phyloP scores from a whole-genome alignment of 2,329 filamentous ascomycete species.

The Amesomyces nigricolor region DNA sequence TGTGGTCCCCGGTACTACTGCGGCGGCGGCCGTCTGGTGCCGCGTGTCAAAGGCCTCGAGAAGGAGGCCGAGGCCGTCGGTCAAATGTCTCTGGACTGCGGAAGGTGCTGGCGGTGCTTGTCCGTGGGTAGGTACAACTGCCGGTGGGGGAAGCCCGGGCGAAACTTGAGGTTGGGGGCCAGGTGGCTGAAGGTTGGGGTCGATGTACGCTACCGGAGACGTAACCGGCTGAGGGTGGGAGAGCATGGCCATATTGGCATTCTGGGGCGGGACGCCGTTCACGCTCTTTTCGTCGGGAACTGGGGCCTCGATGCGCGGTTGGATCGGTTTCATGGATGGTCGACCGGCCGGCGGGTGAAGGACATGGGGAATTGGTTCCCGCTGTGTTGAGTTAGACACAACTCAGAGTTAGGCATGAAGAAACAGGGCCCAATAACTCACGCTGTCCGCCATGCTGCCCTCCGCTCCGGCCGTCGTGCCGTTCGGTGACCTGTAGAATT shows the following conservation, averaged over 20 bases:
- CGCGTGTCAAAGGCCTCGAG: constrained; percentile 37
- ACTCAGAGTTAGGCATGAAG: too few relatives aligned
- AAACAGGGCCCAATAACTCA: constrained; percentile 24
- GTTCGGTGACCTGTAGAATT: constrained; percentile 41
- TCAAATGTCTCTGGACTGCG: constrained; percentile 10
- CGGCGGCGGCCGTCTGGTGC: constrained; percentile 22
- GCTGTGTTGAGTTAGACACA: constrained; percentile 20
- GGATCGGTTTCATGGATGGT: constrained; percentile 17
- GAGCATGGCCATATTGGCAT: constrained; percentile 20
- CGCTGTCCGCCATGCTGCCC: constrained; percentile 47
- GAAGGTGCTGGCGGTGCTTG: background rate
- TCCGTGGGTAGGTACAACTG: constrained; percentile 4
- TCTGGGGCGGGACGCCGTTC: constrained; percentile 18
- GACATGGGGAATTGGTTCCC: constrained; percentile 28
- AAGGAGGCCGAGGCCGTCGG: constrained; percentile 38
- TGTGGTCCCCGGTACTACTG: background rate
- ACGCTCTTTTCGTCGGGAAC: constrained; percentile 3
- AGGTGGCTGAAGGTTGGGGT: constrained; percentile 22
- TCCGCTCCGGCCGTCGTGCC: constrained; percentile 37
- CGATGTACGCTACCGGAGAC: constrained; percentile 23
- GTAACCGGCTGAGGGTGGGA: constrained; percentile 15
- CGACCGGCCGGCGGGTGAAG: constrained; percentile 24
- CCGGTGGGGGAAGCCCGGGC: constrained; percentile 22
- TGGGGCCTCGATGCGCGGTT: constrained; percentile 10
- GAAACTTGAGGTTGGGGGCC: constrained; percentile 20